Evolutionary conservation across 495 filamentous ascomycete species (phyloP).

Genomic region (Podospora conica): DNA sequence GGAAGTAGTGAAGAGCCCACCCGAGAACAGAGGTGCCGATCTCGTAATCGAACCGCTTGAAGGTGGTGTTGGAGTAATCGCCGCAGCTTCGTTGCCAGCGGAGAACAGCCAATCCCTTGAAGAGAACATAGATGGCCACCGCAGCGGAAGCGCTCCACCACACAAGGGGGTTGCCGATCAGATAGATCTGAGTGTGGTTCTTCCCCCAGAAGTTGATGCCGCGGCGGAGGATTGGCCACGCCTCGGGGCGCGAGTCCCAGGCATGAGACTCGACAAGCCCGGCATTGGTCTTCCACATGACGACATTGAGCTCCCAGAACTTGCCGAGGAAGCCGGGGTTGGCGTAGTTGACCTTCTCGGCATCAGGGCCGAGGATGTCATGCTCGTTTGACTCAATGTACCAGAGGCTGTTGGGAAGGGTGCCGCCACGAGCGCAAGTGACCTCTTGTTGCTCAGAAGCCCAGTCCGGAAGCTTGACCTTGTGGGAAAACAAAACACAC

Average conservation of each 20-base stretch:
- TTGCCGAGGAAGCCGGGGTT: conserved; percentile 96
- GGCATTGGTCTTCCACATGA: conserved; percentile 99
- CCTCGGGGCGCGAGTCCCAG: conserved; percentile 92
- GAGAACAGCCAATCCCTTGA: conserved; percentile 83
- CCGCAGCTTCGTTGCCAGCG: conserved; percentile 89
- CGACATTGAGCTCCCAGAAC: conserved; percentile 98
- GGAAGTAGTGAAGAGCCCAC: conserved; percentile 94
- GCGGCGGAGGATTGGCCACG: conserved; percentile 87
- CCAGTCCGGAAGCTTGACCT: conserved; percentile 97
- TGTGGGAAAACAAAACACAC: conserved; percentile 94
- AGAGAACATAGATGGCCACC: conserved; percentile 66
- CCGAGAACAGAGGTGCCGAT: conserved; percentile 83
- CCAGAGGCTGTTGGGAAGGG: conserved; percentile 93
- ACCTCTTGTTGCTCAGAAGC: conserved; percentile 97
- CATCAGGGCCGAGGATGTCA: conserved; percentile 60
- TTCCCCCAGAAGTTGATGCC: conserved; percentile 99
- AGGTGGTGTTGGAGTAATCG: conserved; percentile 73
- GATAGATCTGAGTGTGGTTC: conserved; percentile 88
- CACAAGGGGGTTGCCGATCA: conserved; percentile 90
- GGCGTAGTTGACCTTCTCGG: conserved; percentile 91
- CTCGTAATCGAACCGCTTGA: conserved; percentile 97
- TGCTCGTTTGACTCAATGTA: conserved; percentile 89
- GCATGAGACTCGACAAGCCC: conserved; percentile 93
- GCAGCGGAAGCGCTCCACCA: conserved; percentile 91
- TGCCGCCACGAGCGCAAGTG: conserved; percentile 88